phyloP scores from a whole-genome alignment of 371 early-diverging fungal species.

The Cokeromyces recurvatus region DNA sequence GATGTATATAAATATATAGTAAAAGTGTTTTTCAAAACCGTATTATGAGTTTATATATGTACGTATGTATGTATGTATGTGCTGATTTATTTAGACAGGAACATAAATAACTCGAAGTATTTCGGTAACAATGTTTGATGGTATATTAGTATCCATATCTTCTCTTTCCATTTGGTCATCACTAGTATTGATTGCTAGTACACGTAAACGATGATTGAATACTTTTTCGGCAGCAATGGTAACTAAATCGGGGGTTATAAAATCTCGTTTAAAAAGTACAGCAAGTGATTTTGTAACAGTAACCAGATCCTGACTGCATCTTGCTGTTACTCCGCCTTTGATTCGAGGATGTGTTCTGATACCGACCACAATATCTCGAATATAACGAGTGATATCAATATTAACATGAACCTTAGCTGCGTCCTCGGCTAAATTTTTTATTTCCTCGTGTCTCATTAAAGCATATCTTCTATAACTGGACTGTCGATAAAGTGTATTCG shows the following conservation, averaged over 20 bases:
- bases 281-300: constrained; percentile 47
- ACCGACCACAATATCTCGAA: constrained; percentile 60
- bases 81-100: constrained; percentile 20
- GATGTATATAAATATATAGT: too few relatives aligned
- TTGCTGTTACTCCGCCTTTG: constrained; percentile 56
- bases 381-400: constrained; percentile 56
- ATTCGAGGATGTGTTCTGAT: constrained; percentile 57
- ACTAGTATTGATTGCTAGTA: constrained; percentile 8
- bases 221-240: constrained; percentile 57
- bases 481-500: background rate
- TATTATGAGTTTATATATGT: too few relatives aligned
- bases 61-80: too few relatives aligned
- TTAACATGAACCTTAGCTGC: constrained; percentile 49
- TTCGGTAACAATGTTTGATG: constrained; percentile 28
- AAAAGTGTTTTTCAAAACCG: too few relatives aligned
- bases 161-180: constrained; percentile 26
- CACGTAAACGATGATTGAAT: constrained; percentile 41
- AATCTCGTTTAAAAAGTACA: constrained; percentile 49
- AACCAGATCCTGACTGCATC: constrained; percentile 54
- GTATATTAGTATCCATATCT: constrained; percentile 16
- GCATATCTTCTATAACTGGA: constrained; percentile 15
- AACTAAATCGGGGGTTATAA: constrained; percentile 56
- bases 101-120: constrained; percentile 26
- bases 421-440: constrained; percentile 41
- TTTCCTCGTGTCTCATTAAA: constrained; percentile 39